These are phyloP conservation scores for Fraxinus anomala DNA, from an alignment of 257 asterid species.

Conservation along the genomic window DNA sequence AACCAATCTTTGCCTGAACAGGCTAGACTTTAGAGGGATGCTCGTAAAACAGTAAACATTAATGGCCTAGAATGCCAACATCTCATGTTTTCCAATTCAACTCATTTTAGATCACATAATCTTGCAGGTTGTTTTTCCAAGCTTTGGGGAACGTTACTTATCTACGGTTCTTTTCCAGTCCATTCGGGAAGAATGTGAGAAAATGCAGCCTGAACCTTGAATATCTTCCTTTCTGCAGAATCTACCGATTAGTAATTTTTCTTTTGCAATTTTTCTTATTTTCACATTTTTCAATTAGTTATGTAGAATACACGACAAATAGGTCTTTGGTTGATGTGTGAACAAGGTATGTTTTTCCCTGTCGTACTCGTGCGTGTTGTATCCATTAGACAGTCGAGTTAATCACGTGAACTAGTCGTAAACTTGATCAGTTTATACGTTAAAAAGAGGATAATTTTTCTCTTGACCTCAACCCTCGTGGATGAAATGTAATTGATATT, in stretches of 20 bases:
- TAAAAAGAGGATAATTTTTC: neutral
- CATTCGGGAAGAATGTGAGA: conserved; percentile 84
- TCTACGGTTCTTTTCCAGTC: conserved; percentile 92
- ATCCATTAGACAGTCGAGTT: neutral
- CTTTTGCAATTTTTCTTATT: neutral
- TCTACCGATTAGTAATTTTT: neutral
- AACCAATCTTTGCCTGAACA: neutral
- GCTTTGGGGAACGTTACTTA: conserved; percentile 91
- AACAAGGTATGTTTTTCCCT: neutral
- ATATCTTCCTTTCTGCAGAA: neutral
- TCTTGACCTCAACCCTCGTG: neutral
- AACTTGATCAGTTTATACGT: neutral
- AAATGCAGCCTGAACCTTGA: conserved; percentile 77
- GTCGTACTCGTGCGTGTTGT: neutral
- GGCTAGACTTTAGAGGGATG: neutral
- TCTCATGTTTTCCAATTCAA: neutral
- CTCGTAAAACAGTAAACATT: neutral
- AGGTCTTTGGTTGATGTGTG: neutral
- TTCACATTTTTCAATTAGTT: neutral
- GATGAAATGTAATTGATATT: neutral
- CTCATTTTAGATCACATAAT: conserved; percentile 2
- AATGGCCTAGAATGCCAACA: neutral
- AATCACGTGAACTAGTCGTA: neutral
- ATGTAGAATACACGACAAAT: neutral
- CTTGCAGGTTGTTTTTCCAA: conserved; percentile 92